Base-by-base conservation (phyloP, 371 early-diverging fungal species). In the Capniomyces stellatus region DNA sequence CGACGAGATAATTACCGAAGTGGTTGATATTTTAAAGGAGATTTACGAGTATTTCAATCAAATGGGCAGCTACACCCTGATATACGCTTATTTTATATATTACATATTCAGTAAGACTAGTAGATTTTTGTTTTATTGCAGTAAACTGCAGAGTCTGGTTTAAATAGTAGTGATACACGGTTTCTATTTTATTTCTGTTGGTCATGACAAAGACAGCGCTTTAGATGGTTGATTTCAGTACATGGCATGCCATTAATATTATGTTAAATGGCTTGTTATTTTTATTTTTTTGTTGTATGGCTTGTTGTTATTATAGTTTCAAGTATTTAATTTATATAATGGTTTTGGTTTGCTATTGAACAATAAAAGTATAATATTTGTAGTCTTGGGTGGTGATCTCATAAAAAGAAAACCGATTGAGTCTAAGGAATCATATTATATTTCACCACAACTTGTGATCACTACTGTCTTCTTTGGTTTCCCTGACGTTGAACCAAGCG, bases 401-500 rank as follows among this genome's bases (percentile, higher is more conserved):
- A n/a, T n/a, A n/a, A n/a, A n/a, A n/a, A n/a, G n/a, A n/a, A n/a
- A n/a, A n/a, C n/a, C n/a, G n/a, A n/a, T n/a, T n/a, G n/a, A n/a
- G n/a, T n/a, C n/a, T n/a, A n/a, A n/a, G n/a, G n/a, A n/a, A n/a
- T n/a, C n/a, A n/a, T n/a, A 21, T 51, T 29, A 52, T 21, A 62
- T 43, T 2, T 55, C n/a, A 8, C 66, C 66, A 2, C 54, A 54
- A 19, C 53, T 43, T 46, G 57, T 55, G 10, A 67, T 62, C 10
- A 57, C 42, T 2, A 67, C 53, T 13, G 25, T 23, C 35, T 66
- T 67, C 29, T 57, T 55, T 2, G 67, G 62, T 22, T 28, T 42
- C 22, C 56, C 39, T 31, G 67, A 60, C 3, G 50, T 48, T 39
- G 60, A 43, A 27, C 67, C 63, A 31, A 62, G 54, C n/a, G 63